A percentile compares a stretch with the other conserved stretches of the same genome.
Evolutionary conservation across 169 alveolate species (phyloP).

Genomic region (Condylostoma magnum): DNA sequence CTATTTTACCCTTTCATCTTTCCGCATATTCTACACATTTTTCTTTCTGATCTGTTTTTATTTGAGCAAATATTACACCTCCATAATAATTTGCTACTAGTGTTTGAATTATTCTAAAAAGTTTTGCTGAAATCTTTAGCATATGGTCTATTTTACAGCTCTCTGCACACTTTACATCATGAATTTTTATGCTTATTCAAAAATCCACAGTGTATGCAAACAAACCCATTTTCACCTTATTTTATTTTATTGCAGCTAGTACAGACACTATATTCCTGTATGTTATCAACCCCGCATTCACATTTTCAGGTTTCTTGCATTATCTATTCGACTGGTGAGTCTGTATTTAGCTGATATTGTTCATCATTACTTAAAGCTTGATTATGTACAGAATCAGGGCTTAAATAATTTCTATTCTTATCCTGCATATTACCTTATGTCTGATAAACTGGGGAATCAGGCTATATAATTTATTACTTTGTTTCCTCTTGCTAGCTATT

Average conservation of each 20-base stretch:
- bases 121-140: no score
- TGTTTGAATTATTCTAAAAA: no score
- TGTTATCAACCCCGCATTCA: slow-evolving; percentile 7
- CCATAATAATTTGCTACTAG: no score
- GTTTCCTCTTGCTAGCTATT: neutral
- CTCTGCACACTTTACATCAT: neutral
- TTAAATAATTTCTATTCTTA: neutral
- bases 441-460: neutral
- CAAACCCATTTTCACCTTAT: slow-evolving; percentile 17
- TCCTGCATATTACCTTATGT: neutral
- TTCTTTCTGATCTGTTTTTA: no score
- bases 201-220: slow-evolving; percentile 18
- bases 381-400: neutral
- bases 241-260: neutral
- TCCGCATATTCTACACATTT: no score
- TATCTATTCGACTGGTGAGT: neutral
- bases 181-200: neutral
- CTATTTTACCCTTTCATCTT: no score
- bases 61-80: no score
- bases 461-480: neutral
- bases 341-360: neutral
- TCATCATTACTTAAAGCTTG: neutral
- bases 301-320: slow-evolving; percentile 4
- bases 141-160: neutral
- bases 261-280: neutral